Conservation (phyloP, 805 yeast species). For the Saturnispora serradocipensis region DNA sequence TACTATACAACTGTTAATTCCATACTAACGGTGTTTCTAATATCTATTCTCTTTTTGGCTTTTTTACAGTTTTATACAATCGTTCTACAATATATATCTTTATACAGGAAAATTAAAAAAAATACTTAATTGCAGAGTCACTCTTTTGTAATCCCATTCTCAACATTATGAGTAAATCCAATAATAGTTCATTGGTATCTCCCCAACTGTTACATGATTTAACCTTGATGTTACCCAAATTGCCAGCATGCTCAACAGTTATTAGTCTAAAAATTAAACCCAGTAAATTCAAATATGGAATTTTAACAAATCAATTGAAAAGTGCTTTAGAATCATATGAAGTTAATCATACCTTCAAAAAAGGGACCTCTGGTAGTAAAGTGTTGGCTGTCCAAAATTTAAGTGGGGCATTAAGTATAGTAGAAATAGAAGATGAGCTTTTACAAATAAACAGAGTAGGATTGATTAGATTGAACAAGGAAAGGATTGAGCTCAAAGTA, state of each 20-base stretch:
- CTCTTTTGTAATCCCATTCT: background rate
- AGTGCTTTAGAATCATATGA: background rate
- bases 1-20: background rate
- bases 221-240: background rate
- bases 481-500: constrained; percentile 10
- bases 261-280: background rate
- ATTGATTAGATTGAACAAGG: constrained; percentile 10
- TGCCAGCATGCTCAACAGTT: background rate
- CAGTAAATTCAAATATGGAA: background rate
- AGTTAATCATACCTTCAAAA: constrained; percentile 6
- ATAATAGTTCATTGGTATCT: background rate
- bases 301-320: background rate
- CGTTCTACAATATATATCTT: background rate
- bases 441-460: constrained; percentile 1
- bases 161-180: background rate
- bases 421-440: constrained; percentile 1
- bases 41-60: background rate
- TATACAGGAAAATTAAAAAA: background rate
- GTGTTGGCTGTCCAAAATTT: background rate
- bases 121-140: background rate
- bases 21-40: background rate
- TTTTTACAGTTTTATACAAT: background rate
- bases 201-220: background rate
- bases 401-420: constrained; percentile 7
- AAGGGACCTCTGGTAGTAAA: background rate